A percentile compares a stretch with the other conserved stretches of the same genome.
These are phyloP conservation scores for Aspergillus hiratsukae DNA, from an alignment of 2,329 filamentous ascomycete genomes.

Conservation along the genomic window DNA sequence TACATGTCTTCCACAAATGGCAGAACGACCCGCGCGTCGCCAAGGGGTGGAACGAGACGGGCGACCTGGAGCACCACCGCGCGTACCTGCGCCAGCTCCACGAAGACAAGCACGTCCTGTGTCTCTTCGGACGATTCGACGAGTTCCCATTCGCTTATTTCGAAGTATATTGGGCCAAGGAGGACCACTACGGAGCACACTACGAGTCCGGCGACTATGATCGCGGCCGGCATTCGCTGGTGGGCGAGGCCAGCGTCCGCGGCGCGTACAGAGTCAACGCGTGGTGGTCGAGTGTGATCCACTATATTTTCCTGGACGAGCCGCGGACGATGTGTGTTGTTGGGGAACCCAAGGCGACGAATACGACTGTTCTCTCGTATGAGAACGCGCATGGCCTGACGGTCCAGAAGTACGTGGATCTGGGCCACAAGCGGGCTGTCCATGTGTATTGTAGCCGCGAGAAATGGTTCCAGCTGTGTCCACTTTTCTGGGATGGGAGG, in stretches of 20 bases:
- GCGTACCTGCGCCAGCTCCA: constrained; percentile 66
- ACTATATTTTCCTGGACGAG: constrained; percentile 58
- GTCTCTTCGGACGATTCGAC: constrained; percentile 61
- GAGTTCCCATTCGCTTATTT: constrained; percentile 71
- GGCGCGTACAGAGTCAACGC: constrained; percentile 54
- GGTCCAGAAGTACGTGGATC: constrained; percentile 66
- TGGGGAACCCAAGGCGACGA: constrained; percentile 66
- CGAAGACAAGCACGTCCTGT: constrained; percentile 63
- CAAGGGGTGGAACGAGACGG: constrained; percentile 74
- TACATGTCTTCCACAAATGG: constrained; percentile 71
- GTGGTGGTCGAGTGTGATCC: constrained; percentile 56
- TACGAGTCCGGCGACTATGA: constrained; percentile 54
- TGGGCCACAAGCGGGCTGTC: constrained; percentile 67
- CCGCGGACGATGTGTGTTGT: constrained; percentile 52
- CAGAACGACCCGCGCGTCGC: constrained; percentile 80
- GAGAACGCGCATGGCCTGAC: constrained; percentile 70
- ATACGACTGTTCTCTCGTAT: constrained; percentile 66
- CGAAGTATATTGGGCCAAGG: constrained; percentile 74
- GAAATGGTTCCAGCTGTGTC: constrained; percentile 62
- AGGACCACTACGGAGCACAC: constrained; percentile 58
- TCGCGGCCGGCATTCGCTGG: constrained; percentile 57
- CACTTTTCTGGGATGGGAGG: constrained; percentile 47
- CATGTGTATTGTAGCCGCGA: constrained; percentile 62
- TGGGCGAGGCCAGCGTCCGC: constrained; percentile 53
- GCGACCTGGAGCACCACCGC: constrained; percentile 68